Evolutionary conservation across 306 rosid species (phyloP).

Genomic region (Begonia fuchsioides): DNA sequence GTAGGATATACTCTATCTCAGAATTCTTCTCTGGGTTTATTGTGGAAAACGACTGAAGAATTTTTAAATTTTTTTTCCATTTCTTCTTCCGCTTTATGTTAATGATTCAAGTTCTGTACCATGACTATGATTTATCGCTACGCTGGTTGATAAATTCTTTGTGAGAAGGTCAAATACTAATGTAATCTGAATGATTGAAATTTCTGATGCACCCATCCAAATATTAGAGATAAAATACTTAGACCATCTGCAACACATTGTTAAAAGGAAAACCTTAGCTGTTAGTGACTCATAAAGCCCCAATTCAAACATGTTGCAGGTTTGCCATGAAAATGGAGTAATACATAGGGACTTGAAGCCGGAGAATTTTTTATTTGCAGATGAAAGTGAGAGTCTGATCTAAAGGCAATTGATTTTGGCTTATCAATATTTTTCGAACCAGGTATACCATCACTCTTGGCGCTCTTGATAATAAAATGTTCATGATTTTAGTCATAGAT

Average conservation of each 20-base stretch:
- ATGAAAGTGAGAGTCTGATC: conserved; percentile 37
- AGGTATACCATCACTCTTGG: conserved; percentile 20
- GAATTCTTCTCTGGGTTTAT: not conserved
- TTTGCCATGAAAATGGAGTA: conserved; percentile 75
- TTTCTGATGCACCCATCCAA: no score
- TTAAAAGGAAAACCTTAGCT: no score
- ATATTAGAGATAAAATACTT: not conserved
- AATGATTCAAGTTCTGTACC: no score
- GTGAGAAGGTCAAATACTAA: no score
- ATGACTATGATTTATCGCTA: no score
- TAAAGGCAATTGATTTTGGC: conserved; percentile 91
- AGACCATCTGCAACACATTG: not conserved
- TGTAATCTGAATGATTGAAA: no score
- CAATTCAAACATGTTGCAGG: conserved; percentile 23
- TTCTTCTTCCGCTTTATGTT: no score
- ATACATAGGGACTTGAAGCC: conserved; percentile 90
- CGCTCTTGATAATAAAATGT: not conserved
- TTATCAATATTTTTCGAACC: conserved; percentile 55
- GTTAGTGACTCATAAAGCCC: not conserved
- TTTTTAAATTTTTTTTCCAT: not conserved
- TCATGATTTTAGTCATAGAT: not conserved
- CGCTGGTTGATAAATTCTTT: no score
- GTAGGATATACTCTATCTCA: conserved; percentile 9
- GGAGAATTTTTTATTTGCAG: conserved; percentile 74
- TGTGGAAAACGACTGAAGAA: not conserved